phyloP scores from a whole-genome alignment of 805 yeast species.

The Candida berthetii region DNA sequence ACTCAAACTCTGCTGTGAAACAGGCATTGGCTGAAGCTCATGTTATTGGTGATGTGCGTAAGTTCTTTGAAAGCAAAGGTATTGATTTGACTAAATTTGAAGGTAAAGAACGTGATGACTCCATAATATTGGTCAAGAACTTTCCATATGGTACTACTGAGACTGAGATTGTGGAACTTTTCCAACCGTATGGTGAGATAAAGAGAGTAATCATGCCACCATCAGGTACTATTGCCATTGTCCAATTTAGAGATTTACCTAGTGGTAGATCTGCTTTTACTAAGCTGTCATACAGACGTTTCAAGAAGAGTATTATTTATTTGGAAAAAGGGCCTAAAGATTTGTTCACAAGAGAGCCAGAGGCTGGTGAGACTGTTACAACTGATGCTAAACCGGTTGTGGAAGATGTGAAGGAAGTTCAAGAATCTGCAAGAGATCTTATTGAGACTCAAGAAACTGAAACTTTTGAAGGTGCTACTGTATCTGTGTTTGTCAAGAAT shows the following conservation, averaged over 20 bases:
- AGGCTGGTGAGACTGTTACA: conserved; percentile 23
- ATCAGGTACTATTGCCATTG: conserved; percentile 91
- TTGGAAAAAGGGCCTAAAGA: conserved; percentile 92
- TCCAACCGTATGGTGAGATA: conserved; percentile 73
- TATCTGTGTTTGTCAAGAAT: conserved; percentile 87
- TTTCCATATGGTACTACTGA: conserved; percentile 83
- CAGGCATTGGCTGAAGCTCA: conserved; percentile 98
- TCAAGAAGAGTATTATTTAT: conserved; percentile 82
- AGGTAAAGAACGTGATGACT: conserved; percentile 67
- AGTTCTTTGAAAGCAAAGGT: conserved; percentile 79
- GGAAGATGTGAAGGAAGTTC: conserved; percentile 12
- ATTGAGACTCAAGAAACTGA: conserved; percentile 30
- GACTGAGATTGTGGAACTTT: conserved; percentile 78
- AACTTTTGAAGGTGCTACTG: conserved; percentile 62
- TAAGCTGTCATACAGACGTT: conserved; percentile 79
- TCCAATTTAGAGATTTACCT: conserved; percentile 79
- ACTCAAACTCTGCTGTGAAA: conserved; percentile 83
- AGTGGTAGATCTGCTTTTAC: conserved; percentile 87
- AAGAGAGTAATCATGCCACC: conserved; percentile 89
- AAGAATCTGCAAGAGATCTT: conserved; percentile 21
- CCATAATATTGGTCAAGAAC: conserved; percentile 77
- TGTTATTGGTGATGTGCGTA: conserved; percentile 85
- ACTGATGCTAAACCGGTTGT: conserved; percentile 27
- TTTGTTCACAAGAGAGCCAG: conserved; percentile 60
- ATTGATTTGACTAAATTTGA: conserved; percentile 75